phyloP scores from a whole-genome alignment of 441 rosid species.

The Syzygium malaccense region DNA sequence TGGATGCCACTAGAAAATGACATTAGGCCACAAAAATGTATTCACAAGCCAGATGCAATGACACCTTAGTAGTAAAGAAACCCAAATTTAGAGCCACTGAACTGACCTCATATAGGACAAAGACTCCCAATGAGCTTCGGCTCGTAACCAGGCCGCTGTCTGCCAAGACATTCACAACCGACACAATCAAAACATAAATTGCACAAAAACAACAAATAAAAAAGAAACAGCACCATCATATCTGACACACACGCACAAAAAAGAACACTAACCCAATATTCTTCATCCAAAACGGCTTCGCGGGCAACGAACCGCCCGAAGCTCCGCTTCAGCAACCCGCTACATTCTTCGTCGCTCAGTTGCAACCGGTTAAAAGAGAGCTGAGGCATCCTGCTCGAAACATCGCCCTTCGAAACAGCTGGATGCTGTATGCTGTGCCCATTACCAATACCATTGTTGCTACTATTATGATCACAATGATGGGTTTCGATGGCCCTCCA shows the following conservation, averaged over 20 bases:
- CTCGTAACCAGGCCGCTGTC: constrained; percentile 20
- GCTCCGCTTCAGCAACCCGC: constrained; percentile 7
- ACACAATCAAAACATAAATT: neutral
- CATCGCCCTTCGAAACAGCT: constrained; percentile 9
- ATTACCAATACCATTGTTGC: neutral
- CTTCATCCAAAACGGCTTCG: constrained; percentile 16
- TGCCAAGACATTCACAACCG: neutral
- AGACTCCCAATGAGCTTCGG: constrained; percentile 16
- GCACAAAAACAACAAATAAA: neutral
- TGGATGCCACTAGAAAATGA: neutral
- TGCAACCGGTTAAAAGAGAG: constrained; percentile 12
- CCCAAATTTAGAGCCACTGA: neutral
- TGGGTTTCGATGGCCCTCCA: constrained; percentile 4
- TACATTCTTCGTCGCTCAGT: constrained; percentile 9
- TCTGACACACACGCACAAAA: neutral
- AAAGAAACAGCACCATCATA: neutral
- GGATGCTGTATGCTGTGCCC: constrained; percentile 15
- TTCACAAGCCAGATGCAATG: neutral
- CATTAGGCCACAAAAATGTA: neutral
- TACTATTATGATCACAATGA: neutral
- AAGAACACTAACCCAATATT: constrained; percentile 7
- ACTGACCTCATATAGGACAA: constrained; percentile 9
- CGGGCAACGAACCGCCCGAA: constrained; percentile 13
- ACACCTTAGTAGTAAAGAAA: neutral
- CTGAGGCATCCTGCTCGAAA: constrained; percentile 6